phyloP scores from a whole-genome alignment of 768 basidiomycete species.

The Panaeolus cyanescens region DNA sequence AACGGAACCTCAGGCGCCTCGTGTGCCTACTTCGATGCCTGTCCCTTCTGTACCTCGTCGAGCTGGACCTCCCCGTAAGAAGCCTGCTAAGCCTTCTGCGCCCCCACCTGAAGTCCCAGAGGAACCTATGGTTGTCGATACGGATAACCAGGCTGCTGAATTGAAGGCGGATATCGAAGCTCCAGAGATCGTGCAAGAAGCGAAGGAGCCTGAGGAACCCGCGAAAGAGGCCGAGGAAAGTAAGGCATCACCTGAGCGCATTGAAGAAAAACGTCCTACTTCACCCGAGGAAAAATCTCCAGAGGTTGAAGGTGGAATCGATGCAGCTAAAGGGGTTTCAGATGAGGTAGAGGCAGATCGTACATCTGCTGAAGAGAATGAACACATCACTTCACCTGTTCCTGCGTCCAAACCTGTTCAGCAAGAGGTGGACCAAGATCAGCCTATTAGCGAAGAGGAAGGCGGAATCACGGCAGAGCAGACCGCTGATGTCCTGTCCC shows the following conservation, averaged over 20 bases:
- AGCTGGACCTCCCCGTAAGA: constrained; percentile 74
- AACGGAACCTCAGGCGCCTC: constrained; percentile 30
- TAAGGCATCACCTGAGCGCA: not conserved
- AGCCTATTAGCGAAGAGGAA: no score
- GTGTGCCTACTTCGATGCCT: constrained; percentile 63
- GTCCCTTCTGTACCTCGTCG: constrained; percentile 74
- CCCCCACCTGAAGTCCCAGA: constrained; percentile 24
- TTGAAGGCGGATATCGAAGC: constrained; percentile 3
- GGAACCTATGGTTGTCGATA: constrained; percentile 16
- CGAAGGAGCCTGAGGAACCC: not conserved
- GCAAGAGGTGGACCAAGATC: no score
- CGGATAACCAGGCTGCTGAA: constrained; percentile 1
- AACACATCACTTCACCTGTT: not conserved
- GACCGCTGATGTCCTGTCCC: not conserved
- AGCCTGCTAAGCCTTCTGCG: constrained; percentile 48
- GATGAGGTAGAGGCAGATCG: not conserved
- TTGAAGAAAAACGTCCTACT: not conserved
- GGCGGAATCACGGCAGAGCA: not conserved
- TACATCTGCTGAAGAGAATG: not conserved
- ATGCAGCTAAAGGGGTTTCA: not conserved
- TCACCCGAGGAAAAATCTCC: not conserved
- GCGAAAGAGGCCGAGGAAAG: constrained; percentile 1
- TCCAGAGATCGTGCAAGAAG: constrained; percentile 7
- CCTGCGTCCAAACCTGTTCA: not conserved
- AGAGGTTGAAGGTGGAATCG: not conserved